A percentile compares a stretch with the other conserved stretches of the same genome.
Evolutionary conservation across 129 eudicot species (phyloP).

Genomic region (Artemisia tridentata): DNA sequence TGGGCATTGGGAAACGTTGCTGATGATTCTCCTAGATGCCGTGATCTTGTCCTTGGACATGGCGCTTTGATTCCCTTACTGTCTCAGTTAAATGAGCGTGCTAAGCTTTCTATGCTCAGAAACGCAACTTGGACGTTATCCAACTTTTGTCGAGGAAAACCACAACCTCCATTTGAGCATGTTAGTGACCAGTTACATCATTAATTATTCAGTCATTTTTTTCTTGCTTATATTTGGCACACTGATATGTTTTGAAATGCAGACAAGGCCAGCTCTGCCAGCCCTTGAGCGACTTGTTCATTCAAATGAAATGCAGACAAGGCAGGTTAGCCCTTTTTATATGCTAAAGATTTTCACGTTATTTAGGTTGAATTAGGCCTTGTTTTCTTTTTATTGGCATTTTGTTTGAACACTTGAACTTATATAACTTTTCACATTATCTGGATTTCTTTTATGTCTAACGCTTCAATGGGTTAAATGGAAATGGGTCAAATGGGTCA

Average conservation of each 20-base stretch:
- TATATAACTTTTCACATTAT: no score
- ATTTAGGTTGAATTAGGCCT: no score
- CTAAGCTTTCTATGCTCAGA: conserved; percentile 81
- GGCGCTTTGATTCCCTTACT: conserved; percentile 79
- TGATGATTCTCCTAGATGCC: conserved; percentile 81
- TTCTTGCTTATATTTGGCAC: background rate
- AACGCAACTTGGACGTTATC: conserved; percentile 92
- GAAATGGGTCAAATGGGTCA: no score
- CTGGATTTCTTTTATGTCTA: no score
- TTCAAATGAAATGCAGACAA: no score
- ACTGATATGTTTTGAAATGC: background rate
- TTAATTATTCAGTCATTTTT: background rate
- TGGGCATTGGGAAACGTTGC: conserved; percentile 93
- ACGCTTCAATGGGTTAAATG: no score
- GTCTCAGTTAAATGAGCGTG: conserved; percentile 60
- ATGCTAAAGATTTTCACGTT: no score
- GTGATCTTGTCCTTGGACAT: conserved; percentile 73
- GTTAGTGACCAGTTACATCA: conserved; percentile 23
- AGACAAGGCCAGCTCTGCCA: conserved; percentile 89
- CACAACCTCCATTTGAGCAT: conserved; percentile 84
- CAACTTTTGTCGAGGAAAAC: conserved; percentile 84
- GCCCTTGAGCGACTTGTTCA: conserved; percentile 66
- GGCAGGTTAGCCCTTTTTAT: no score
- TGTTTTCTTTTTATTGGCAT: no score
- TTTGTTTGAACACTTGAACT: no score